Conservation (phyloP, 495 filamentous ascomycete species). For the Jackrogersella multiformis region DNA sequence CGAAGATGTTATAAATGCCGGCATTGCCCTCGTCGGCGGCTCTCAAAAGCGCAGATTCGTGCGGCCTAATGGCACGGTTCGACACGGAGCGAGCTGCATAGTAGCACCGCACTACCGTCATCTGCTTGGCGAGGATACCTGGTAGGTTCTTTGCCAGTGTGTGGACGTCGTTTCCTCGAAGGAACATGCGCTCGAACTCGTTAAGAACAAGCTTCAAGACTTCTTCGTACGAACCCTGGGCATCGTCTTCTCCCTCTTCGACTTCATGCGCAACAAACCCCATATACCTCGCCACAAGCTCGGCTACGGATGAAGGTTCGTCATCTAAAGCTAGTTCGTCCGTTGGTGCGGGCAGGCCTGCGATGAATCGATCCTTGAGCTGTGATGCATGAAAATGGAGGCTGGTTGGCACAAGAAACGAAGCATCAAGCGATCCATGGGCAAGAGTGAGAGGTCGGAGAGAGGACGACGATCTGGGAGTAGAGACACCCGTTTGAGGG, state of each 20-base stretch:
- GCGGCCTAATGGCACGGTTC: slow-evolving; percentile 82
- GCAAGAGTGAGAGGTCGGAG: slow-evolving; percentile 86
- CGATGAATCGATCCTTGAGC: slow-evolving; percentile 84
- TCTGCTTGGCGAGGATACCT: slow-evolving; percentile 89
- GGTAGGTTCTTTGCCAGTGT: slow-evolving; percentile 84
- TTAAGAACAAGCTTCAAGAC: slow-evolving; percentile 88
- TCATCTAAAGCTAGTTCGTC: slow-evolving; percentile 98
- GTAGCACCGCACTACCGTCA: slow-evolving; percentile 85
- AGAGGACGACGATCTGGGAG: slow-evolving; percentile 87
- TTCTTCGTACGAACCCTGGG: slow-evolving; percentile 82
- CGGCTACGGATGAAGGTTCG: slow-evolving; percentile 90
- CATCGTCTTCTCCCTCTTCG: slow-evolving; percentile 88
- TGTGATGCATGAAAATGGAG: slow-evolving; percentile 95
- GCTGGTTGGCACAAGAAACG: slow-evolving; percentile 91
- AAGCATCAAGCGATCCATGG: slow-evolving; percentile 94
- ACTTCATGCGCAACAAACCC: slow-evolving; percentile 87
- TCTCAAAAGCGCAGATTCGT: slow-evolving; percentile 91
- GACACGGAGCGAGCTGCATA: slow-evolving; percentile 86
- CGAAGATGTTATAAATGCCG: slow-evolving; percentile 89
- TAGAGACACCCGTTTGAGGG: slow-evolving; percentile 93
- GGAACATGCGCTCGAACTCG: slow-evolving; percentile 94
- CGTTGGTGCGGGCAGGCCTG: slow-evolving; percentile 85
- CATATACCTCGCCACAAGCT: slow-evolving; percentile 92
- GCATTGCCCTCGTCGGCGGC: slow-evolving; percentile 83
- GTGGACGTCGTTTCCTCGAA: slow-evolving; percentile 95